Percentiles rank a stretch among this genome's conserved stretches.
Evolutionary conservation across 768 basidiomycete species (phyloP).

Genomic region (Mrakia gelida): DNA sequence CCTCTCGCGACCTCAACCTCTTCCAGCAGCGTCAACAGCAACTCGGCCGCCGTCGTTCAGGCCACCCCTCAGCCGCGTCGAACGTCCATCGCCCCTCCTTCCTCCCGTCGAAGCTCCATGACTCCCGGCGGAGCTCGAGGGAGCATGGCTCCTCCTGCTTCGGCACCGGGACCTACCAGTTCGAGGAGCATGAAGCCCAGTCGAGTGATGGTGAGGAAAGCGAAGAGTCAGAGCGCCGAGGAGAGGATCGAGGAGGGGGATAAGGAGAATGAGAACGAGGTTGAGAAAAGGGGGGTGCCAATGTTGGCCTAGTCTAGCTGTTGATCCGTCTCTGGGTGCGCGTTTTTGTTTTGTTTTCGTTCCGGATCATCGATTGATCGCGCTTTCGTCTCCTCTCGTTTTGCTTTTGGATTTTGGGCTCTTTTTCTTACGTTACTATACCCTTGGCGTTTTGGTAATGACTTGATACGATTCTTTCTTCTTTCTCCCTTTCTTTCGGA

Average conservation of each 20-base stretch:
- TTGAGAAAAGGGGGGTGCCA: background rate
- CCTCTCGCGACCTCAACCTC: background rate
- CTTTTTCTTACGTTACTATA: too few species aligned
- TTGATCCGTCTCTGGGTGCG: too few species aligned
- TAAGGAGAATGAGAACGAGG: slow-evolving; percentile 7
- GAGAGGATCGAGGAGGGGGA: slow-evolving; percentile 8
- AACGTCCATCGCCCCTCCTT: background rate
- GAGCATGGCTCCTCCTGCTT: background rate
- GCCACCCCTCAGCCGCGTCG: background rate
- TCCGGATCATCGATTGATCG: too few species aligned
- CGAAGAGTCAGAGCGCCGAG: background rate
- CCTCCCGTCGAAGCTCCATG: background rate
- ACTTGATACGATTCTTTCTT: too few species aligned
- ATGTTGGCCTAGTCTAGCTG: background rate
- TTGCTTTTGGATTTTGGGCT: too few species aligned
- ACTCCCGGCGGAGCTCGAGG: background rate
- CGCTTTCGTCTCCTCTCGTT: too few species aligned
- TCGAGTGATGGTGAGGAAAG: slow-evolving; percentile 15
- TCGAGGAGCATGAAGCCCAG: background rate
- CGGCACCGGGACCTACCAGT: background rate
- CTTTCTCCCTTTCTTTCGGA: too few species aligned
- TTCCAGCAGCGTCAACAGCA: background rate
- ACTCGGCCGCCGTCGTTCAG: background rate
- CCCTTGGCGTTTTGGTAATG: too few species aligned
- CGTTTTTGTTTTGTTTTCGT: background rate